These are phyloP conservation scores for Schizosaccharomyces osmophilus DNA, from an alignment of 805 yeast species.

Conservation along the genomic window DNA sequence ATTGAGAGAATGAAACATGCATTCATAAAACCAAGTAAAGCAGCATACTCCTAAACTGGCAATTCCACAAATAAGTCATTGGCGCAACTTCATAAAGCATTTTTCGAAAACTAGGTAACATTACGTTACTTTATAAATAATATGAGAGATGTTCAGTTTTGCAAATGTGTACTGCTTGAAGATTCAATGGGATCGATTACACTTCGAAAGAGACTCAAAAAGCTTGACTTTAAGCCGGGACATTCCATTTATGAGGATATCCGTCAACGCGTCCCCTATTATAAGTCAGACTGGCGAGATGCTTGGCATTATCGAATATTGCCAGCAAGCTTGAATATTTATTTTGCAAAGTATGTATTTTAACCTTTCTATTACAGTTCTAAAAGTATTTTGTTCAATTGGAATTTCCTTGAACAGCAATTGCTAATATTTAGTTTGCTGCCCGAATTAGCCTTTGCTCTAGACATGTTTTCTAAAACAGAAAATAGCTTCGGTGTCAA, in stretches of 20 bases:
- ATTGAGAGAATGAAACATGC: no score
- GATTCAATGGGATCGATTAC: no score
- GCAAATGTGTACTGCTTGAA: no score
- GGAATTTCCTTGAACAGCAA: slow-evolving; percentile 2
- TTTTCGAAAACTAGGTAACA: no score
- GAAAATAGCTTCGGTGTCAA: slow-evolving; percentile 72
- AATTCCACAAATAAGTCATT: no score
- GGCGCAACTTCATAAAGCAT: no score
- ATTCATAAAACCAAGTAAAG: no score
- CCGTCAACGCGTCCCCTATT: slow-evolving; percentile 33
- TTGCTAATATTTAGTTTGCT: slow-evolving; percentile 17
- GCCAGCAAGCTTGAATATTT: slow-evolving; percentile 62
- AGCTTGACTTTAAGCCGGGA: not conserved
- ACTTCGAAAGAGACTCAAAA: not conserved
- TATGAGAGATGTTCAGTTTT: no score
- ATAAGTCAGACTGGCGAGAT: slow-evolving; percentile 57
- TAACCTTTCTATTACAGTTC: not conserved
- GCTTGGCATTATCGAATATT: slow-evolving; percentile 66
- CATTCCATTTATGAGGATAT: slow-evolving; percentile 31
- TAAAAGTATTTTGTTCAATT: slow-evolving; percentile 4
- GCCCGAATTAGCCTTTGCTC: slow-evolving; percentile 91
- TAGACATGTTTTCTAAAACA: slow-evolving; percentile 87
- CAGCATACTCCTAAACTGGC: no score
- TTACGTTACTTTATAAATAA: no score
- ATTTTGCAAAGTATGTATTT: slow-evolving; percentile 40